Conservation (phyloP, 148 eudicot species). For the Rhododendron molle region DNA sequence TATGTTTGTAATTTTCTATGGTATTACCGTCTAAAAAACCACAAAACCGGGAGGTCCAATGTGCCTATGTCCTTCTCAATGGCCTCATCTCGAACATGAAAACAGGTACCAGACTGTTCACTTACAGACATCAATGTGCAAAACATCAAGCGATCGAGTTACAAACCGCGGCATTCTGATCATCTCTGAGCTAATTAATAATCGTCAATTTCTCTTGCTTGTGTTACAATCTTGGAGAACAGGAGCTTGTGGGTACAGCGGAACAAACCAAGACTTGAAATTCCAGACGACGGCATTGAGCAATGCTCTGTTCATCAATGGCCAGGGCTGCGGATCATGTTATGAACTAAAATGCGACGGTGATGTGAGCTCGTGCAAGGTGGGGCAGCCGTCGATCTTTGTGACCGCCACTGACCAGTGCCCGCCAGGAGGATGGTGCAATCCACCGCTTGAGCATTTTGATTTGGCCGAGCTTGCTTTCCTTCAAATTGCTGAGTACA, state of each 20-base stretch:
- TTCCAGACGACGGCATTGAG: slow-evolving; percentile 38
- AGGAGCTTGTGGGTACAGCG: slow-evolving; percentile 54
- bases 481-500: slow-evolving; percentile 35
- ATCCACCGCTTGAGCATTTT: slow-evolving; percentile 44
- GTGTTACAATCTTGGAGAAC: slow-evolving; percentile 10
- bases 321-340: slow-evolving; percentile 40
- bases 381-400: slow-evolving; percentile 15
- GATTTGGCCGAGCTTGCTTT: slow-evolving; percentile 41
- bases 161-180: background rate
- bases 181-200: background rate
- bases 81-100: background rate
- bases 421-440: slow-evolving; percentile 62
- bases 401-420: slow-evolving; percentile 49
- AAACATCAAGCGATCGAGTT: background rate
- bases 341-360: slow-evolving; percentile 33
- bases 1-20: background rate
- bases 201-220: background rate
- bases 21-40: background rate
- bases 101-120: background rate
- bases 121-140: background rate
- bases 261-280: slow-evolving; percentile 32
- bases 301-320: slow-evolving; percentile 36
- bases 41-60: background rate
- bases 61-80: background rate
- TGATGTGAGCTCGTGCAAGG: slow-evolving; percentile 29